Conservation (phyloP, 192 early-diverging fungal species). For the Obelidium mucronatum region DNA sequence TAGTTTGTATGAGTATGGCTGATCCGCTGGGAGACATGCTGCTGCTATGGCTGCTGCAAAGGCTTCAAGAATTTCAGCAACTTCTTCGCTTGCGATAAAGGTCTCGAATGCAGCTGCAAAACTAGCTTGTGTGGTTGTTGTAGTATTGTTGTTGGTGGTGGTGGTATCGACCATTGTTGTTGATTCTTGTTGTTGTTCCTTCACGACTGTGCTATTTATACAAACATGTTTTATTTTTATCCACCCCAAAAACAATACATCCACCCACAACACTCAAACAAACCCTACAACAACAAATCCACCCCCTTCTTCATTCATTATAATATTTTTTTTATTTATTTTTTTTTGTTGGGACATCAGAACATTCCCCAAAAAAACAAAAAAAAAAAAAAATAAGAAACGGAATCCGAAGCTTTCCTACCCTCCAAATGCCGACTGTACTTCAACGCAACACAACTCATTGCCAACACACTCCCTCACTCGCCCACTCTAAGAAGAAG, state of each 20-base stretch:
- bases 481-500: too few species aligned
- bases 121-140: neutral
- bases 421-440: too few species aligned
- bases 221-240: too few species aligned
- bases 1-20: conserved; percentile 1
- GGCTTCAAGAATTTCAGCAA: neutral
- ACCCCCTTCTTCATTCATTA: neutral
- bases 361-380: too few species aligned
- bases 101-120: neutral
- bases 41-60: neutral
- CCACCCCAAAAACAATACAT: neutral
- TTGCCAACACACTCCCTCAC: too few species aligned
- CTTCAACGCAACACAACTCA: too few species aligned
- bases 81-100: neutral
- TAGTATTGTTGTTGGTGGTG: neutral
- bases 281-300: neutral
- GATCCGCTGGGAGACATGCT: neutral
- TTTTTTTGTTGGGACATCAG: too few species aligned
- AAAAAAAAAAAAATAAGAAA: too few species aligned
- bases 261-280: neutral
- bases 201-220: too few species aligned
- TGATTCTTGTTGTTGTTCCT: too few species aligned
- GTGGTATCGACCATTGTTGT: neutral
- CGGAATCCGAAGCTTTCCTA: too few species aligned
- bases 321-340: too few species aligned